Evolutionary conservation across 108 stramenopile genomes (phyloP).

Genomic region (Aurantiochytrium sp.): DNA sequence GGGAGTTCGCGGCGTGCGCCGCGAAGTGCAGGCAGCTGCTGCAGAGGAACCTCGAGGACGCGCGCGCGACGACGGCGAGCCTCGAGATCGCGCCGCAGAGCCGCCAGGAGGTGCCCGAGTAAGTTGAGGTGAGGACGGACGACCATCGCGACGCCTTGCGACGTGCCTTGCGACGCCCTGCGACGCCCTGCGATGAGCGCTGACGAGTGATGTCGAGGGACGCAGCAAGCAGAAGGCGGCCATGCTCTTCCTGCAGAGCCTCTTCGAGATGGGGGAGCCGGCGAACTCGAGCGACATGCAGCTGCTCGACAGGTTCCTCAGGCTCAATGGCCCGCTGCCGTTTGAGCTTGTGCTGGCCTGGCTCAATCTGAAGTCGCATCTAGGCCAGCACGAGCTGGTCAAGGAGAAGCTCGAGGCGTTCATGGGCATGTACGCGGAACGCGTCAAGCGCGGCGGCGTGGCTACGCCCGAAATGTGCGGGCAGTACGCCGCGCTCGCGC

Average conservation of each 20-base stretch:
- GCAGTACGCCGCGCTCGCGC: neutral
- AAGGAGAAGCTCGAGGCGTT: neutral
- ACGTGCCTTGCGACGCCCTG: no score
- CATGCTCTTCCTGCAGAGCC: neutral
- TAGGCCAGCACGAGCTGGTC: neutral
- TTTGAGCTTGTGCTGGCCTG: constrained; percentile 23
- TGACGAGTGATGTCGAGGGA: neutral
- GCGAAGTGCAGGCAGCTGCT: neutral
- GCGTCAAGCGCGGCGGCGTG: constrained; percentile 9
- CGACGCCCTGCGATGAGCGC: no score
- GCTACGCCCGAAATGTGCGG: neutral
- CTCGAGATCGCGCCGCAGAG: constrained; percentile 26
- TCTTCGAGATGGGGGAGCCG: neutral
- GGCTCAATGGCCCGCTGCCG: constrained; percentile 18
- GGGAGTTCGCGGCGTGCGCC: neutral
- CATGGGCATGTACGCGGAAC: constrained; percentile 20
- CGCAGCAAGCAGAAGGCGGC: neutral
- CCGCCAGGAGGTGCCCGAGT: neutral
- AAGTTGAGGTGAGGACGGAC: neutral
- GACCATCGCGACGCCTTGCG: no score
- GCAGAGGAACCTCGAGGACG: no score
- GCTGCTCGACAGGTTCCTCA: neutral
- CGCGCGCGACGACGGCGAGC: no score
- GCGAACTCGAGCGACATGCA: neutral
- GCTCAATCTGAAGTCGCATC: neutral